Conservation (phyloP, 169 alveolate genomes). For the Eimeria acervulina region DNA sequence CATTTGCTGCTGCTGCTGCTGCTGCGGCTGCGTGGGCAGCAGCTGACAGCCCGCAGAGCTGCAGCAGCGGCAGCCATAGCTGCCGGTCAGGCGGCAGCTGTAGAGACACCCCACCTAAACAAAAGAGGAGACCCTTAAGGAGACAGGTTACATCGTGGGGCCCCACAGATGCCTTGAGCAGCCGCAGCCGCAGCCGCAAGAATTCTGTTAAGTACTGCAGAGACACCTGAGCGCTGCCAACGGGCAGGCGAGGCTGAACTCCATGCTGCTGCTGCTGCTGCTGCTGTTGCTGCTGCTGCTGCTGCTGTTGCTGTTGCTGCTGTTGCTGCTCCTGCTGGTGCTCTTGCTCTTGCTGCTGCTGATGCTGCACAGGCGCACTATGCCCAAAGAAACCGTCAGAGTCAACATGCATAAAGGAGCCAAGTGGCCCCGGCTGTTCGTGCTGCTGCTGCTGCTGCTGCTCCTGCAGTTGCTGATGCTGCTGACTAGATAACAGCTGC, state of each 20-base stretch:
- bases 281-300: not conserved
- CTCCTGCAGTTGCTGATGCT: constrained; percentile 44
- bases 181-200: constrained; percentile 46
- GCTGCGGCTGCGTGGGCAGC: constrained; percentile 29
- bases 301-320: not conserved
- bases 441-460: constrained; percentile 28
- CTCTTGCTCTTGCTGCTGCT: not conserved
- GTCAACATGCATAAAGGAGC: not conserved
- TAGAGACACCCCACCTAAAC: constrained; percentile 40
- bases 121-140: not conserved
- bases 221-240: constrained; percentile 53
- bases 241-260: not conserved
- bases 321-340: not conserved
- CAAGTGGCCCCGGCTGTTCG: not conserved
- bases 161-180: constrained; percentile 64
- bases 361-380: not conserved
- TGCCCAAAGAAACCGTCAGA: not conserved
- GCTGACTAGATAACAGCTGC: not conserved
- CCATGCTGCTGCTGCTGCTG: not conserved
- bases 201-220: constrained; percentile 66
- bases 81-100: constrained; percentile 70
- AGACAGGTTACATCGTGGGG: constrained; percentile 58
- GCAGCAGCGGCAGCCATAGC: constrained; percentile 68
- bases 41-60: constrained; percentile 19
- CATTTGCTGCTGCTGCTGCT: not conserved